Base-by-base conservation (phyloP, 75 land plant species). In the Sequoiadendron giganteum region DNA sequence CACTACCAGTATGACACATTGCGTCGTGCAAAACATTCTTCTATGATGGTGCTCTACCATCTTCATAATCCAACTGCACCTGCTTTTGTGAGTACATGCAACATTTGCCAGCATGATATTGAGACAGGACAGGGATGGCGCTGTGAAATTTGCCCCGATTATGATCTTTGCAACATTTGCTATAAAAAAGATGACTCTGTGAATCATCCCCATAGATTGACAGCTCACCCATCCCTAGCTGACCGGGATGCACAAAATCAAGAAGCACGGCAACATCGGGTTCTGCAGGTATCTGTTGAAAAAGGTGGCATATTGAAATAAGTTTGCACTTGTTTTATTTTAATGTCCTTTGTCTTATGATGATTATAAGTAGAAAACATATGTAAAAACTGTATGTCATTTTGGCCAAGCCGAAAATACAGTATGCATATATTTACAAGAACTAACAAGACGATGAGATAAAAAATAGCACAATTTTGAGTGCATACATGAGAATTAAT, bases 21-120 rank as follows among this genome's bases (percentile, higher is more conserved):
- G 77, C 95, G 96, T 19, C 93, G 95, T 8, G 98, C 98, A 79
- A 96, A 96, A 88, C 93, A 95, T 89, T 95, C 98, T 2, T 93
- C 98, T 3, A 95, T 95, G 96, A 96, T 96, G 98, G 88, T 95
- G 48, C 85, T 96, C 14, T 91, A 96, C 82, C 91, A 96, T 79
- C 89, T 96, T 55, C 95, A 94, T 72, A 91, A 90, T 84, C 95
- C 94, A 82, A 85, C 88, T 15, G 94, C 90, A 52, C 92, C 93
- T 85, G 95, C 90, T 61, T 93, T 80, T 84, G 92, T 87, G 65
- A 68, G 84, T 48, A 89, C 88, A 19, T 93, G 93, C 81, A 87
- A 86, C 86, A 54, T 88, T 15, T 93, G 94, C 76, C 85, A 89
- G 40, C 85, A 58, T 87, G 94, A 92, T 85, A 92, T 93, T 80